Base-by-base conservation (phyloP, 2,329 filamentous ascomycete species). In the Zymoseptoria ardabiliae region DNA sequence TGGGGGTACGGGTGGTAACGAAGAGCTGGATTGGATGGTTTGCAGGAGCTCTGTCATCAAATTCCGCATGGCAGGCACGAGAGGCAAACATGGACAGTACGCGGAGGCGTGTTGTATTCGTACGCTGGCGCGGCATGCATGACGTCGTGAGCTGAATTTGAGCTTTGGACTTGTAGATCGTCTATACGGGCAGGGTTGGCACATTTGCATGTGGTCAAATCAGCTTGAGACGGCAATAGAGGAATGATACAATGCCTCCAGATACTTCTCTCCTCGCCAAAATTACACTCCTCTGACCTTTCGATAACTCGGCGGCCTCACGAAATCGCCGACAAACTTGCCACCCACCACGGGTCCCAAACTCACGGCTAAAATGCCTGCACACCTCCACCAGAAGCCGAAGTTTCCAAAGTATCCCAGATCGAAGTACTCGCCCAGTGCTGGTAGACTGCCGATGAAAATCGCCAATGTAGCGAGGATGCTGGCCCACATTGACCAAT, bases 291-390 rank as follows among this genome's bases (percentile, higher is more conserved):
- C 72, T 55, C 70, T 69, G 17, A 99, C 92, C 79, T 99, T 99
- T 70, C 94, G 83, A 77, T 97, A 97, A 71, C 89, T 96, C 20
- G 92, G 92, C 63, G 94, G 94, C 76, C 89, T 92, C 80, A 96
- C 87, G 61, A 86, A 91, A 70, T 91, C 82, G 69, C 89, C 82
- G 65, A 97, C 88, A 61, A 95, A 74, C 78, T 97, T 97, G 20
- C 84, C 91, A 55, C 85, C 87, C 77, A 93, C 97, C 1, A 93
- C 90, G 19, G 94, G 94, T 53, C 96, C 82, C 58, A 97, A 76
- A 50, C 89, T 90, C 51, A 96, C 85, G 7, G 89, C 87, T 49
- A 82, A 83, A 57, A 97, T 91, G 41, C 89, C 91, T 6, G 82
- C 78, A 35, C 96, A 88, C 57, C 91, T 86, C 94, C 94, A 99